Base-by-base conservation (phyloP, 257 asterid genomes). In the Fraxinus anomala region DNA sequence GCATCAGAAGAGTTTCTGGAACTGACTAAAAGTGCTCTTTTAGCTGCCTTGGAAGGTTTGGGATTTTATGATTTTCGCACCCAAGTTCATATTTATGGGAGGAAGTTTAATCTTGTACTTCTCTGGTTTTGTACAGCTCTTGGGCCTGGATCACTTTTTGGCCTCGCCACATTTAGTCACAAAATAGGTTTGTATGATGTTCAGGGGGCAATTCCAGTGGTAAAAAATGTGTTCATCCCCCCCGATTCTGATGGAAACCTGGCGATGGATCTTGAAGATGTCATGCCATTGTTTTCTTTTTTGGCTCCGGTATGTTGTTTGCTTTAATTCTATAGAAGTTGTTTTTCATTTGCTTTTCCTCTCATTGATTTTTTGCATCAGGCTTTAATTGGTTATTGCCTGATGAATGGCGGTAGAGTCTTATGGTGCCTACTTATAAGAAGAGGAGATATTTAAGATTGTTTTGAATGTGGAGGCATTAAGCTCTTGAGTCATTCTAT, bases 1-100 rank as follows among this genome's bases (percentile, higher is more conserved):
- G 99, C 98, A 74, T 96, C 99, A 1, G 99, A 96, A 82, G 99
- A 96, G 86, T 96, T 96, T 86, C 73, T 96, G 87, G 99, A 96
- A 89, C 98, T 96, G 76, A 91, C 92, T 33, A 96, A 96, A 86
- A 93, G 97, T 88, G 96, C 98, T 51, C 96, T 96, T 70, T 85
- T 93, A 86, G 99, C 99, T 42, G 94, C 99, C 65, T 84, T 96
- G 88, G 99, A 96, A 92, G 99, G 99, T 91, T 78, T 83, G 89
- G 75, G 59, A 74, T 80, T 28, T 51, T 54, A 30, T 54, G 61
- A 72, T 67, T 73, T 69, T 75, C 19, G 63, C 40, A 47, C 68
- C 68, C 69, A 42, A 73, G 39, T 61, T 71, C 31, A 63, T 82
- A 40, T 61, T 75, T 67, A 28, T 73, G 51, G 51, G 54, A 26